A percentile compares a stretch with the other conserved stretches of the same genome.
phyloP scores from a whole-genome alignment of 495 filamentous ascomycete genomes.

The Emericellopsis terricola region DNA sequence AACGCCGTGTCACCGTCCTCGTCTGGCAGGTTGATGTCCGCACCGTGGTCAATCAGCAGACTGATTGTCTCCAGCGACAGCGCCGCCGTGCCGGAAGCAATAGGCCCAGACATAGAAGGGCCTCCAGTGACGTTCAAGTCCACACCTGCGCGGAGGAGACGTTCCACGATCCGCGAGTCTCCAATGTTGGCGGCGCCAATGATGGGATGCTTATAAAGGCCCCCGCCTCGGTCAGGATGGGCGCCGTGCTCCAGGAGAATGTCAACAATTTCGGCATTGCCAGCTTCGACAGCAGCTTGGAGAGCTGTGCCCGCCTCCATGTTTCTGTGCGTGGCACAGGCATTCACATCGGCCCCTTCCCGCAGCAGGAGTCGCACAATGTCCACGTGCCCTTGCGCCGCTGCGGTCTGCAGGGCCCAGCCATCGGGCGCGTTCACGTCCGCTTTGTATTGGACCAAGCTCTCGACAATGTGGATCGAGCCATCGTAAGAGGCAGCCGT shows the following conservation, averaged over 20 bases:
- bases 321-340: conserved; percentile 6
- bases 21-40: conserved; percentile 14
- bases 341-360: conserved; percentile 15
- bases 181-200: conserved; percentile 9
- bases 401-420: conserved; percentile 14
- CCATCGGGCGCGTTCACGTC: conserved; percentile 12
- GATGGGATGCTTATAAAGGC: conserved; percentile 11
- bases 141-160: conserved; percentile 8
- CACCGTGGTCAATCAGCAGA: conserved; percentile 6
- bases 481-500: not conserved
- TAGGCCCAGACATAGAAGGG: not conserved
- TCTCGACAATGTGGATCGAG: not conserved
- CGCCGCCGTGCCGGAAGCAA: not conserved
- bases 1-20: conserved; percentile 15
- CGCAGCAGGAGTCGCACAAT: conserved; percentile 13
- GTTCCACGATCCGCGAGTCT: conserved; percentile 11
- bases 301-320: conserved; percentile 10
- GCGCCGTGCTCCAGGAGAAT: conserved; percentile 14
- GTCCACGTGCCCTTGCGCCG: conserved; percentile 13
- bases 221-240: conserved; percentile 12
- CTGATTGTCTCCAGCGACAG: not conserved
- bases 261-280: conserved; percentile 10
- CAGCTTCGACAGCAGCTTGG: conserved; percentile 12
- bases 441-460: conserved; percentile 8
- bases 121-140: conserved; percentile 10